Base-by-base conservation (phyloP, 1,284 basidiomycete species). In the Apiotrichum montevideense region DNA sequence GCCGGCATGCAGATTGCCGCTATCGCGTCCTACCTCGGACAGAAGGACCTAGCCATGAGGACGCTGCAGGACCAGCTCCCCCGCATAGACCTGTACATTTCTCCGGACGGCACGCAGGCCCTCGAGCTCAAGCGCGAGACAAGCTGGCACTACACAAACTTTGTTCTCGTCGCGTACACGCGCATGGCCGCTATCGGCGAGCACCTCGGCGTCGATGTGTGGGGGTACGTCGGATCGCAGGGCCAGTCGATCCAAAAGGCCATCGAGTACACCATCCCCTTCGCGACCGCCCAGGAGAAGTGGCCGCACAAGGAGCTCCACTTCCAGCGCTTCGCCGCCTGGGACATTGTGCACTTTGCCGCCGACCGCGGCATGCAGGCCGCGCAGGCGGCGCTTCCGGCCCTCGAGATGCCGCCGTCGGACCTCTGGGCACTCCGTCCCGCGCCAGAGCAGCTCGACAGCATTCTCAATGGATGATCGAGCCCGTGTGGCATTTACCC, bases 371-470 rank as follows among this genome's bases (percentile, higher is more conserved):
- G 57, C 35, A 39, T 55, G 33, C 13, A 35, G 21, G 43, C 4
- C 2, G 57, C 57, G 33, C 15, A 49, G 51, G 32, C 6, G 6
- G 51, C 46, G 1, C 7, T 50, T 6, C 6, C 3, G 40, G 35
- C 39, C n/a, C 42, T 55, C 46, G 51, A 59, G 47, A 14, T 13
- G 15, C 54, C 54, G 32, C 35, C 15, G 2, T 53, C 53, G 3
- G 51, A 40, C 15, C 39, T 40, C 14, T 58, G 57, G 57, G 33
- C 37, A n/a, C 57, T 58, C 41, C 37, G 15, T 1, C 53, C 57
- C 3, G 57, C 53, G 1, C 32, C 34, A 4, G 46, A 55, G 57
- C 57, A 58, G 53, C 53, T 58, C 50, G 57, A 58, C 53, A 52
- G 50, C 35, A 55, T 55, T 21, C 45, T 58, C 15, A 21, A 21